A percentile compares a stretch with the other conserved stretches of the same genome.
These are phyloP conservation scores for Vigna unguiculata DNA, from an alignment of 306 rosid species.

Conservation along the genomic window DNA sequence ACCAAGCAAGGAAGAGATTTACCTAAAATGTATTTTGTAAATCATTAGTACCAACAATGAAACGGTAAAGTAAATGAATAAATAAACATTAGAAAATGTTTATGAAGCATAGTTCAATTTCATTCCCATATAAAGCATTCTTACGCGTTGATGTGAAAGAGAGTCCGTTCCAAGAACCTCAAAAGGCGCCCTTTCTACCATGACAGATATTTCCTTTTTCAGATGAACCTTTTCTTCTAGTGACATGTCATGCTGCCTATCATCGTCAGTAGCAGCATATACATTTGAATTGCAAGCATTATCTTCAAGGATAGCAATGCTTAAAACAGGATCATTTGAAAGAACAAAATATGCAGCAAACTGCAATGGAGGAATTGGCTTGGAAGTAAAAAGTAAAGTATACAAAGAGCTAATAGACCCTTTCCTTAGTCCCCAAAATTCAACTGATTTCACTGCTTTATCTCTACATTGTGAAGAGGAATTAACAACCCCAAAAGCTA, in stretches of 20 bases:
- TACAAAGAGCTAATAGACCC: constrained; percentile 87
- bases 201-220: constrained; percentile 73
- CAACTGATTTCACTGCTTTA: constrained; percentile 90
- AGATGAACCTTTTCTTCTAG: constrained; percentile 64
- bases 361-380: constrained; percentile 77
- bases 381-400: constrained; percentile 82
- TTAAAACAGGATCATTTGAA: constrained; percentile 75
- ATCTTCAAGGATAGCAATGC: constrained; percentile 71
- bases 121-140: constrained; percentile 37
- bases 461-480: constrained; percentile 81
- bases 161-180: constrained; percentile 75
- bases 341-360: constrained; percentile 80
- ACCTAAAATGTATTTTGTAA: constrained; percentile 56
- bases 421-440: constrained; percentile 93
- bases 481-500: constrained; percentile 72
- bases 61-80: constrained; percentile 28
- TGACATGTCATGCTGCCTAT: constrained; percentile 59
- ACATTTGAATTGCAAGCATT: constrained; percentile 53
- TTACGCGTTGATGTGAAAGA: constrained; percentile 75
- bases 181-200: constrained; percentile 72
- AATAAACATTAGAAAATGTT: constrained; percentile 28
- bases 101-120: constrained; percentile 19
- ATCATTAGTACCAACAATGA: constrained; percentile 28
- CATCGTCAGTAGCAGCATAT: constrained; percentile 59
- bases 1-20: constrained; percentile 88